Base-by-base conservation (phyloP, 768 basidiomycete species). In the Naematelia encephala region DNA sequence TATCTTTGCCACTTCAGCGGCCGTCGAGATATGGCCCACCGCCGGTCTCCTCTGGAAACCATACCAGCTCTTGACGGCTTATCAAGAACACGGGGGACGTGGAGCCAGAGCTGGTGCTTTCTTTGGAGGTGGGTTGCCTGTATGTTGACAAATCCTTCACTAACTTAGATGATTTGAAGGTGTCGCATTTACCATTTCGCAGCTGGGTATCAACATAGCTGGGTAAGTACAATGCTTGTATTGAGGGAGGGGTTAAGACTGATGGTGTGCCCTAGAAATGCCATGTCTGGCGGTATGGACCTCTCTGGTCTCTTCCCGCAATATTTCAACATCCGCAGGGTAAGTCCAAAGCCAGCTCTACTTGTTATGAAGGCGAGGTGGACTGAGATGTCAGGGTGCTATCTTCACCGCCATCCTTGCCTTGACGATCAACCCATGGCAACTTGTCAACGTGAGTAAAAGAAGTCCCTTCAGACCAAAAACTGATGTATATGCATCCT, bases 291-390 rank as follows among this genome's bases (percentile, higher is more conserved):
- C 21, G 52, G 52, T 30, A 54, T 54, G 3, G 52, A 54, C 34
- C 52, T 54, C 4, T 26, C 52, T 30, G 52, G 52, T 3, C 34
- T 54, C 22, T 42, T 54, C 26, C 52, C 52, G 14, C 26, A 30
- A 26, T 54, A 26, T 16, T 54, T 54, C 52, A 54, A 26, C 10
- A 14, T 54, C n/a, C 52, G 52, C n/a, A n/a, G n/a, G n/a, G n/a
- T n/a, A n/a, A n/a, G n/a, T n/a, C n/a, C n/a, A n/a, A n/a, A n/a
- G n/a, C n/a, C n/a, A n/a, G n/a, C n/a, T n/a, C n/a, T n/a, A n/a
- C n/a, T n/a, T n/a, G n/a, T n/a, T n/a, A n/a, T n/a, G n/a, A n/a
- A n/a, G n/a, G n/a, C n/a, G n/a, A n/a, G n/a, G n/a, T n/a, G n/a
- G n/a, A n/a, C n/a, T n/a, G n/a, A n/a, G n/a, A n/a, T n/a, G n/a